A percentile compares a stretch with the other conserved stretches of the same genome.
Evolutionary conservation across 371 early-diverging fungal species (phyloP).

Genomic region (Mucor piriformis): DNA sequence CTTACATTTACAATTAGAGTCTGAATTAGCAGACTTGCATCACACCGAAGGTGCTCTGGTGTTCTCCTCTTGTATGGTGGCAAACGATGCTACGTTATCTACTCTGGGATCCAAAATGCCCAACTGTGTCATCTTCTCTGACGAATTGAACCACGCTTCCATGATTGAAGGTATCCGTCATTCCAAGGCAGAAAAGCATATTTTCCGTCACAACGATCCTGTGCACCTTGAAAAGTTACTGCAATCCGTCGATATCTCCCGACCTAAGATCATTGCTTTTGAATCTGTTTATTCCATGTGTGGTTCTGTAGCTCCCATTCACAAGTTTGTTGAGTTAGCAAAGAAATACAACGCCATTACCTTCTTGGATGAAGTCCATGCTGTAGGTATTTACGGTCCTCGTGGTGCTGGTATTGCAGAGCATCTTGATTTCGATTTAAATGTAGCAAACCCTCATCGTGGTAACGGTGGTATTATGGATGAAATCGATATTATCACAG

Average conservation of each 20-base stretch:
- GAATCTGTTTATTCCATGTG: slow-evolving; percentile 99
- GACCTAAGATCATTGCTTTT: slow-evolving; percentile 97
- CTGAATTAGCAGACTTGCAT: slow-evolving; percentile 91
- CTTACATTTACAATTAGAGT: slow-evolving; percentile 90
- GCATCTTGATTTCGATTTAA: slow-evolving; percentile 83
- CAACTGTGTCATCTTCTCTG: slow-evolving; percentile 93
- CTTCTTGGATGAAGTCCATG: slow-evolving; percentile 98
- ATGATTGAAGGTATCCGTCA: slow-evolving; percentile 99
- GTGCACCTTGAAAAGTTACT: slow-evolving; percentile 88
- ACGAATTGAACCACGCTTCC: slow-evolving; percentile 95
- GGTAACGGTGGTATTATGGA: slow-evolving; percentile 77
- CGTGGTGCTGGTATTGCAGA: slow-evolving; percentile 98
- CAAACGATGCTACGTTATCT: slow-evolving; percentile 96
- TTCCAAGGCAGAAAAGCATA: slow-evolving; percentile 86
- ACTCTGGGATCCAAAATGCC: slow-evolving; percentile 93
- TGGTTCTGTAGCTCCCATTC: slow-evolving; percentile 94
- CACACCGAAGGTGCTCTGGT: slow-evolving; percentile 92
- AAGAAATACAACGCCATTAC: slow-evolving; percentile 98
- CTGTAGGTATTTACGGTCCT: slow-evolving; percentile 99
- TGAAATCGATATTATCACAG: slow-evolving; percentile 95
- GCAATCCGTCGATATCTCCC: slow-evolving; percentile 74
- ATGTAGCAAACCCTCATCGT: slow-evolving; percentile 55
- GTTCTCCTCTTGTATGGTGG: slow-evolving; percentile 98
- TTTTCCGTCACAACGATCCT: slow-evolving; percentile 96
- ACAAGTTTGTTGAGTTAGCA: slow-evolving; percentile 90